Evolutionary conservation across 768 basidiomycete species (phyloP), one percentile per base, ranked within the genome.

Genomic region (Boletus rubroflammeus): DNA sequence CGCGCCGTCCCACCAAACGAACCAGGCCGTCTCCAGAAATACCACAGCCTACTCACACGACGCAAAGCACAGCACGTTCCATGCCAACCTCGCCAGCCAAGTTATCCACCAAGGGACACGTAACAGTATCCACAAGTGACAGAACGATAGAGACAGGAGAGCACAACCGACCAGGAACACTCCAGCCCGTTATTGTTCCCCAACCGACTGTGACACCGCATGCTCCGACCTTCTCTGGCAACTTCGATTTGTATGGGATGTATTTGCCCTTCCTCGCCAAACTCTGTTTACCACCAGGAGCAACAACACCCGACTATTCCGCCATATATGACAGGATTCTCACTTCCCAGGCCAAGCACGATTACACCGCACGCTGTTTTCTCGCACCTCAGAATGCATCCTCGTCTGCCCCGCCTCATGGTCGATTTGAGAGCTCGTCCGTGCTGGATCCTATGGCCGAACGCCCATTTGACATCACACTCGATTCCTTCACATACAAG

Each of bases 171-270:
- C 47, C 53, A 7, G 46, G 31, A 19, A 21, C 50, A 35, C 52
- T 17, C n/a, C 59, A 63, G 5, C 56, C 60, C 28, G 8, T 53
- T 1, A 19, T 57, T 14, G 31, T 54, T 10, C 31, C 46, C 2
- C 60, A 62, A 38, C 56, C 50, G 13, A 26, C 11, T 34, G n/a
- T 47, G n/a, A 14, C 56, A 31, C 41, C 52, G 3, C 54, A 34
- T n/a, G 19, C 46, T 11, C 63, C 62, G 3, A 41, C 46, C 10
- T 59, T 70, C 23, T 62, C 65, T 7, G 75, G 75, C 6, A 75
- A 68, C 39, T 75, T 76, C 40, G 75, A 76, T 61, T 41, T 76
- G 32, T 76, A 76, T 51, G 65, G 63, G 17, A 76, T 75, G 73
- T 65, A 68, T 38, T 59, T 76, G 23, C 69, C 73, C 2, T 72